Evolutionary conservation across 208 protist genomes (phyloP).

Genomic region (Vickermania ingenoplastis): DNA sequence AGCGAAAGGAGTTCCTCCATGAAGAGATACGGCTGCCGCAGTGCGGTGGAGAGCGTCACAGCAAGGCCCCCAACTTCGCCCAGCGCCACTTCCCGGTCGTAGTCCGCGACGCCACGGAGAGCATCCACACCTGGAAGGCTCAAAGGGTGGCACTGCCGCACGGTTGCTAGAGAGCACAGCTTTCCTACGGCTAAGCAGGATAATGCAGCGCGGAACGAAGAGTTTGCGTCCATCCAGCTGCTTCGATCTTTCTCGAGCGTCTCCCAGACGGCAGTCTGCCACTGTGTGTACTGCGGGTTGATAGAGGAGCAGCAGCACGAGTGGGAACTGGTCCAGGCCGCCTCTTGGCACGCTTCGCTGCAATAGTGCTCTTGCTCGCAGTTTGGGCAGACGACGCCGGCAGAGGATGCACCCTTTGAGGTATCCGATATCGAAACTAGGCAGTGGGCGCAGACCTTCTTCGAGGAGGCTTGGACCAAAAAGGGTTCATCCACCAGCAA

Average conservation of each 20-base stretch:
- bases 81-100: slow-evolving; percentile 63
- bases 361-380: slow-evolving; percentile 70
- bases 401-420: neutral
- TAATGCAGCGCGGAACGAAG: slow-evolving; percentile 46
- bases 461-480: slow-evolving; percentile 40
- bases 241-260: slow-evolving; percentile 12
- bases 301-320: slow-evolving; percentile 50
- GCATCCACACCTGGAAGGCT: slow-evolving; percentile 28
- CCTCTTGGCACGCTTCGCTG: slow-evolving; percentile 44
- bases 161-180: slow-evolving; percentile 67
- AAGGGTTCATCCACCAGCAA: slow-evolving; percentile 56
- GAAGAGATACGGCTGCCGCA: slow-evolving; percentile 68
- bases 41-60: slow-evolving; percentile 40
- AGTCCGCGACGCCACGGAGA: slow-evolving; percentile 60
- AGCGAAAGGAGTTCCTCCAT: slow-evolving; percentile 83
- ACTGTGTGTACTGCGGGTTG: slow-evolving; percentile 46
- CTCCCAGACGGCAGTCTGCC: slow-evolving; percentile 41
- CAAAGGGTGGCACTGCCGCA: slow-evolving; percentile 68
- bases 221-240: slow-evolving; percentile 11
- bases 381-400: slow-evolving; percentile 31
- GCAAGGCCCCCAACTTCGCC: slow-evolving; percentile 64
- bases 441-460: slow-evolving; percentile 66
- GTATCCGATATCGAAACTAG: slow-evolving; percentile 21
- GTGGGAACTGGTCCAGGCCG: slow-evolving; percentile 67
- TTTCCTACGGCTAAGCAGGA: slow-evolving; percentile 68